Percentiles rank a stretch among this genome's conserved stretches.
phyloP scores from a whole-genome alignment of 495 filamentous ascomycete genomes.

The Penicillium parvum region DNA sequence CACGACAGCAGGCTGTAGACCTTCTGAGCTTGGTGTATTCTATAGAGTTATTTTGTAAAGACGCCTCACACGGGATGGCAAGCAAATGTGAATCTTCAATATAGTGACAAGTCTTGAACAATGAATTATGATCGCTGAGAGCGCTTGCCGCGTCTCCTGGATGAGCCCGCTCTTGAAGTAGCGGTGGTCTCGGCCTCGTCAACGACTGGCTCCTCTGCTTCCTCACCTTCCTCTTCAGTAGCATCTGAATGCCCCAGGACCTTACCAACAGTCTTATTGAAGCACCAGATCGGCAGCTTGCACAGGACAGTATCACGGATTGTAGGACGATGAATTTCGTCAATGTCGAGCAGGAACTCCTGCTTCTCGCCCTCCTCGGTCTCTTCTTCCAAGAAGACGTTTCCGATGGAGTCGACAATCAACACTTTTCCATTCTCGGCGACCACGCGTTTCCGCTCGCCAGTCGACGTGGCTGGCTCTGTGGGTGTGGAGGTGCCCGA shows the following conservation, averaged over 20 bases:
- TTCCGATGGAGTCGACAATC: constrained; percentile 85
- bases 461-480: constrained; percentile 51
- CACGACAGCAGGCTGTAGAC: too few species aligned
- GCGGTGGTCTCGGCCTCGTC: constrained; percentile 28
- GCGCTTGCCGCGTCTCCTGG: constrained; percentile 31
- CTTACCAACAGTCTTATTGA: constrained; percentile 52
- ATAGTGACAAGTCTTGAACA: too few species aligned
- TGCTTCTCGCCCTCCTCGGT: constrained; percentile 77
- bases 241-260: constrained; percentile 34
- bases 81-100: too few species aligned
- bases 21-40: too few species aligned
- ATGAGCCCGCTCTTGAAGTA: constrained; percentile 20
- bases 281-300: constrained; percentile 64
- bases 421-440: constrained; percentile 94
- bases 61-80: too few species aligned
- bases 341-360: constrained; percentile 78
- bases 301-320: constrained; percentile 66
- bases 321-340: constrained; percentile 62
- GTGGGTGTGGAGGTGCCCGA: constrained; percentile 49
- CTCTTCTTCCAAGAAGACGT: constrained; percentile 88
- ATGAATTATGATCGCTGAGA: constrained; percentile 30
- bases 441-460: constrained; percentile 74
- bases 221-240: constrained; percentile 7
- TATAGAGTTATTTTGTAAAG: too few species aligned
- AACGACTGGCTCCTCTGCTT: constrained; percentile 19